Conservation (phyloP, 2,329 filamentous ascomycete genomes). For the Cytospora schulzeri region DNA sequence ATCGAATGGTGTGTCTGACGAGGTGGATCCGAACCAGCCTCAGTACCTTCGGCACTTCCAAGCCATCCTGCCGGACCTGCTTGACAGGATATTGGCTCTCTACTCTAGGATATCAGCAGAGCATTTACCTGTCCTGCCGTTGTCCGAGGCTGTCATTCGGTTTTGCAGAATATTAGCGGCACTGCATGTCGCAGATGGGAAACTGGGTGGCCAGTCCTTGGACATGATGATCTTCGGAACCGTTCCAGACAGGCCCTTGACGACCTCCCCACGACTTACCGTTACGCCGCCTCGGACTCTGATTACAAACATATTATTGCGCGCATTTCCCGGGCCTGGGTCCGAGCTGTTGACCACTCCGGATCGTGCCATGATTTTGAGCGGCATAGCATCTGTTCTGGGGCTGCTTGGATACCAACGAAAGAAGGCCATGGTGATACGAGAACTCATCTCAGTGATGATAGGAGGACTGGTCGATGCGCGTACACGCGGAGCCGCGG, state of each 20-base stretch:
- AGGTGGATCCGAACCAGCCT: constrained; percentile 51
- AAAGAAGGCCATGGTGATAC: constrained; percentile 88
- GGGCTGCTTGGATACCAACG: constrained; percentile 77
- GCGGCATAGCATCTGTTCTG: constrained; percentile 85
- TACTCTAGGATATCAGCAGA: constrained; percentile 73
- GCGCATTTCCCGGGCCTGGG: constrained; percentile 68
- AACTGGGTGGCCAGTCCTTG: constrained; percentile 61
- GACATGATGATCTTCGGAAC: constrained; percentile 67
- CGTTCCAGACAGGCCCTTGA: constrained; percentile 52
- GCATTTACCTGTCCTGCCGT: constrained; percentile 68
- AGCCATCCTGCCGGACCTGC: constrained; percentile 67
- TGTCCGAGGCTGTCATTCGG: constrained; percentile 73
- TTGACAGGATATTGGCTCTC: constrained; percentile 73
- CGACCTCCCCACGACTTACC: constrained; percentile 57
- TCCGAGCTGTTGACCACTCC: constrained; percentile 70
- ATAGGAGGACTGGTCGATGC: constrained; percentile 87
- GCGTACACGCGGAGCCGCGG: constrained; percentile 89
- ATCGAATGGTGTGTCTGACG: constrained; percentile 38
- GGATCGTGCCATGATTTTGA: constrained; percentile 77
- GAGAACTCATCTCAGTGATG: constrained; percentile 80
- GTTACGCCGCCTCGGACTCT: constrained; percentile 61
- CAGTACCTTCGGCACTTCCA: constrained; percentile 58
- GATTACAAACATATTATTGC: constrained; percentile 67
- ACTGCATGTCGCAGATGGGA: constrained; percentile 66
- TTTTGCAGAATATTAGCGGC: constrained; percentile 71